Conservation (phyloP, 495 filamentous ascomycete species). For the Letharia lupina region DNA sequence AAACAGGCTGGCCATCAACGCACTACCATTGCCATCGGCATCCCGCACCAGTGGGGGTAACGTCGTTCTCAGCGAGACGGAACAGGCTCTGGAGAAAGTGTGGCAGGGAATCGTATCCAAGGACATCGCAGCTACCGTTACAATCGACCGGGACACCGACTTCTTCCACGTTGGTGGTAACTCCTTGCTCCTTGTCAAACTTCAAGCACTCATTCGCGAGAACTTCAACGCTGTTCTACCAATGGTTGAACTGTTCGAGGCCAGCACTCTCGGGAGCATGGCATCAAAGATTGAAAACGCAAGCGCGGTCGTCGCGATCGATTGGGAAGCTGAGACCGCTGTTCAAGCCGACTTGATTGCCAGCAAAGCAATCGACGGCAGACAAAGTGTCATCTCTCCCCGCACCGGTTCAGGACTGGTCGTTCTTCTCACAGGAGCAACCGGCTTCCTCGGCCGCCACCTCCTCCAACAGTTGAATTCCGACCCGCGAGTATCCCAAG, state of each 20-base stretch:
- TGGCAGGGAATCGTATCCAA: slow-evolving; percentile 26
- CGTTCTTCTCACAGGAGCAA: slow-evolving; percentile 13
- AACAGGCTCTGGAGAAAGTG: slow-evolving; percentile 23
- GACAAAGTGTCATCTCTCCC: neutral
- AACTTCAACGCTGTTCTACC: slow-evolving; percentile 10
- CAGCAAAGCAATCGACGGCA: slow-evolving; percentile 1
- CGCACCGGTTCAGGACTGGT: slow-evolving; percentile 1
- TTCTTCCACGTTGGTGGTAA: slow-evolving; percentile 24
- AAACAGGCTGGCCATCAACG: slow-evolving; percentile 31
- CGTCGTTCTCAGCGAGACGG: neutral
- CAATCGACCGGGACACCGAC: slow-evolving; percentile 16
- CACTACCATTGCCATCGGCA: slow-evolving; percentile 22
- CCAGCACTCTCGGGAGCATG: slow-evolving; percentile 33
- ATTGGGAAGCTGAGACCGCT: slow-evolving; percentile 31
- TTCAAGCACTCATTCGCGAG: slow-evolving; percentile 23
- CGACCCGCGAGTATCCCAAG: slow-evolving; percentile 28
- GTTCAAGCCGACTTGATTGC: neutral
- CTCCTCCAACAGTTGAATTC: slow-evolving; percentile 5
- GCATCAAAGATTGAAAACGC: slow-evolving; percentile 23
- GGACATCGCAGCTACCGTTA: slow-evolving; percentile 18
- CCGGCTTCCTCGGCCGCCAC: slow-evolving; percentile 12
- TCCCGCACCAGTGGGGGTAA: neutral
- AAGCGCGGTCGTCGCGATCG: slow-evolving; percentile 19
- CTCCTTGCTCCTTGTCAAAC: slow-evolving; percentile 24
- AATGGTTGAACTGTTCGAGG: slow-evolving; percentile 29